These are phyloP conservation scores for Diplogelasinospora grovesii DNA, from an alignment of 495 filamentous ascomycete species.

Conservation along the genomic window DNA sequence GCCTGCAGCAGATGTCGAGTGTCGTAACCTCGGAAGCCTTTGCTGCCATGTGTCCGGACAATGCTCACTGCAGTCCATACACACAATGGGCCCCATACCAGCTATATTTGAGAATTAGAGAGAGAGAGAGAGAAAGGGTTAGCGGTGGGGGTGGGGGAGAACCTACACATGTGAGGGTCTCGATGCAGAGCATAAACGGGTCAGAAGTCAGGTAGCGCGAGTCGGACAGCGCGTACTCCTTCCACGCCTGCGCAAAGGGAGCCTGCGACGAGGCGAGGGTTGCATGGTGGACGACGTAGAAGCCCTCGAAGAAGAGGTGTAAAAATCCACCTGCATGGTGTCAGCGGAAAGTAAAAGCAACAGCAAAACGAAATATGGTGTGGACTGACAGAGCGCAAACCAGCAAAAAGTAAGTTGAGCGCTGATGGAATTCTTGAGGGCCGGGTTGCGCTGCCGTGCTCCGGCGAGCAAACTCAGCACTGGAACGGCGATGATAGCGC, in stretches of 20 bases:
- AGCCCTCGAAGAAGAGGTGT: slow-evolving; percentile 82
- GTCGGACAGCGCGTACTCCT: slow-evolving; percentile 79
- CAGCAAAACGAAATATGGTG: not conserved
- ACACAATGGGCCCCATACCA: slow-evolving; percentile 75
- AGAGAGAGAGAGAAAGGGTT: not conserved
- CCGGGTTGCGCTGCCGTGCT: slow-evolving; percentile 33
- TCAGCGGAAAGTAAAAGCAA: not conserved
- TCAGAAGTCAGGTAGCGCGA: slow-evolving; percentile 76
- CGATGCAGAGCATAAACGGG: slow-evolving; percentile 76
- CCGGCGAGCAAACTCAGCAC: slow-evolving; percentile 35
- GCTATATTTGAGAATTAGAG: slow-evolving; percentile 12
- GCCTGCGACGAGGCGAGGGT: slow-evolving; percentile 31
- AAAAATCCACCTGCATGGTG: slow-evolving; percentile 44
- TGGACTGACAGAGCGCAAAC: slow-evolving; percentile 53
- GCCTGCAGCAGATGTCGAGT: slow-evolving; percentile 66
- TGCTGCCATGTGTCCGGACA: slow-evolving; percentile 49
- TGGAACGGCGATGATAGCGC: slow-evolving; percentile 35
- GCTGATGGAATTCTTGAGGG: slow-evolving; percentile 24
- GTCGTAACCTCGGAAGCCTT: slow-evolving; percentile 18
- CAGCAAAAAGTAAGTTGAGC: slow-evolving; percentile 49
- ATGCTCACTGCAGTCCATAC: slow-evolving; percentile 58
- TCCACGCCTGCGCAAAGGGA: slow-evolving; percentile 77
- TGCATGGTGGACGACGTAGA: slow-evolving; percentile 63
- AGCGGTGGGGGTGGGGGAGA: not conserved
- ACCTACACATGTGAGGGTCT: slow-evolving; percentile 72